A percentile compares a stretch with the other conserved stretches of the same genome.
Conservation (phyloP, 2,329 filamentous ascomycete genomes). For the Epichloe scottii region DNA sequence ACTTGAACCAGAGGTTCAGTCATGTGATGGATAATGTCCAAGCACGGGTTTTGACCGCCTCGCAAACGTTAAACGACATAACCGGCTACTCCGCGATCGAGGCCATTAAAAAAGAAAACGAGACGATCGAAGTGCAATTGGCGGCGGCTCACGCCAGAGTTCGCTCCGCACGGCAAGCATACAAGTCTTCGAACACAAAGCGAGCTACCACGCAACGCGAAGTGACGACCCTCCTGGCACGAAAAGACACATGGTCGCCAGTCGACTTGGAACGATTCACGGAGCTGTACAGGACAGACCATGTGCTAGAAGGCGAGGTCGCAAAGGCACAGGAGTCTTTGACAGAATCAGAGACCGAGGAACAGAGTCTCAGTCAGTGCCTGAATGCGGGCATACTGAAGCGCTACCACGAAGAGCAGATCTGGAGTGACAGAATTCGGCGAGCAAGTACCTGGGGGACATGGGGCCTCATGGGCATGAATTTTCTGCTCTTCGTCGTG, state of each 20-base stretch:
- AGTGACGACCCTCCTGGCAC: constrained; percentile 83
- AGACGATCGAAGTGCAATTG: constrained; percentile 48
- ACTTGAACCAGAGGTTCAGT: constrained; percentile 22
- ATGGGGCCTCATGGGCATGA: constrained; percentile 95
- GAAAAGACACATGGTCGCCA: constrained; percentile 86
- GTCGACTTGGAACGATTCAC: constrained; percentile 90
- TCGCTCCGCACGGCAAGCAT: constrained; percentile 57
- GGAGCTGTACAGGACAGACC: constrained; percentile 78
- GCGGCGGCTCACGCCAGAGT: constrained; percentile 51
- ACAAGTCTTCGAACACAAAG: constrained; percentile 72
- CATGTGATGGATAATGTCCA: constrained; percentile 79
- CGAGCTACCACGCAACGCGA: constrained; percentile 88
- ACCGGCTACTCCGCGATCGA: constrained; percentile 93
- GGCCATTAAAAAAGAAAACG: constrained; percentile 67
- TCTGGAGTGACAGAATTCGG: constrained; percentile 96
- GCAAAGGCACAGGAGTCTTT: constrained; percentile 58
- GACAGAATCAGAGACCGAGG: constrained; percentile 61
- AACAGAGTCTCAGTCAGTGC: constrained; percentile 63
- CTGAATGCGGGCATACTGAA: constrained; percentile 75
- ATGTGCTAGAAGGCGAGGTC: constrained; percentile 82
- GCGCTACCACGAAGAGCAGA: constrained; percentile 96
- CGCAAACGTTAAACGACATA: constrained; percentile 81
- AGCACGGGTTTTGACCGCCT: constrained; percentile 70
- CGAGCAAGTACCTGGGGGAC: constrained; percentile 97
- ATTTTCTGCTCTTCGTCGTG: constrained; percentile 76